Conservation (phyloP, 169 alveolate genomes). For the Plasmodium malariae region DNA sequence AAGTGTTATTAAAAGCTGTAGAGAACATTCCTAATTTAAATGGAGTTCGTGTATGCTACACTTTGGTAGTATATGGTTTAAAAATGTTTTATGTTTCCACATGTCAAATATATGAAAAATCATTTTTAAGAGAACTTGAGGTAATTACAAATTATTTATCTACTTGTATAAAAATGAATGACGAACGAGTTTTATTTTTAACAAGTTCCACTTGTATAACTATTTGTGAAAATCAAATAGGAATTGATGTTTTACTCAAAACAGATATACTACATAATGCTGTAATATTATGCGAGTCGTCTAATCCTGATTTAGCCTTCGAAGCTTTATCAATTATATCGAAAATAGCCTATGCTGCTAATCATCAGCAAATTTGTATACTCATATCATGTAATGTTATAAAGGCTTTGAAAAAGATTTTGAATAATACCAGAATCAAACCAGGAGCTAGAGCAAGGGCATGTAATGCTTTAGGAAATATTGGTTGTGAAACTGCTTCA, state of each 20-base stretch:
- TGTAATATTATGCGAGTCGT: constrained; percentile 70
- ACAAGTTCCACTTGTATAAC: constrained; percentile 77
- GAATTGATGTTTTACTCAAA: constrained; percentile 71
- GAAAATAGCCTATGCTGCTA: constrained; percentile 89
- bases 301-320: constrained; percentile 83
- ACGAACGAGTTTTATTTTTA: constrained; percentile 58
- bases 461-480: constrained; percentile 91
- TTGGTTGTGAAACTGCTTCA: constrained; percentile 90
- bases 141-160: constrained; percentile 72
- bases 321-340: constrained; percentile 90
- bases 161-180: constrained; percentile 71
- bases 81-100: constrained; percentile 77
- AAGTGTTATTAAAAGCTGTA: constrained; percentile 49
- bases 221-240: constrained; percentile 76
- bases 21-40: constrained; percentile 73
- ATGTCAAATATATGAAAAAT: constrained; percentile 75
- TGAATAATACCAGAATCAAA: constrained; percentile 85
- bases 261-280: constrained; percentile 77
- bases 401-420: constrained; percentile 85
- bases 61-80: constrained; percentile 71
- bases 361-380: constrained; percentile 84
- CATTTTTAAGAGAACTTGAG: constrained; percentile 76
- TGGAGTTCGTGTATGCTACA: constrained; percentile 77
- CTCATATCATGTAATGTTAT: constrained; percentile 84
- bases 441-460: constrained; percentile 89